Conservation (phyloP, 805 yeast genomes). For the Metschnikowia gruessii region DNA sequence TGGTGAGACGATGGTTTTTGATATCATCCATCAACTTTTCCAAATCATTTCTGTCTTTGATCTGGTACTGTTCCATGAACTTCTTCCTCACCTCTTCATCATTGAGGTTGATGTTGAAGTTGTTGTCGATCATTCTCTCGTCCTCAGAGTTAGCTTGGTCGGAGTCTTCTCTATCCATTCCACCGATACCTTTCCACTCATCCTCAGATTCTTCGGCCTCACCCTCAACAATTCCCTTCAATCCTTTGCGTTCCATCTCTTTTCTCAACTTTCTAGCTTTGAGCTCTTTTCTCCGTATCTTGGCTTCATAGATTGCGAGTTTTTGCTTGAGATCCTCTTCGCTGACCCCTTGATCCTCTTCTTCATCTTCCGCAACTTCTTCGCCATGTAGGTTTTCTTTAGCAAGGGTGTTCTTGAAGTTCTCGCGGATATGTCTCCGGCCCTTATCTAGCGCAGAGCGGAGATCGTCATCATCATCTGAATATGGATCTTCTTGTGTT, state of each 20-base stretch:
- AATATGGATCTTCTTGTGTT: constrained; percentile 13
- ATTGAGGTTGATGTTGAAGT: constrained; percentile 52
- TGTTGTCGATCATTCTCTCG: constrained; percentile 75
- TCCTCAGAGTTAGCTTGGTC: constrained; percentile 70
- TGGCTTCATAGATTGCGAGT: constrained; percentile 40
- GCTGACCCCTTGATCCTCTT: constrained; percentile 22
- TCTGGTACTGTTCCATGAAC: constrained; percentile 57
- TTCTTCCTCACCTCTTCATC: constrained; percentile 56
- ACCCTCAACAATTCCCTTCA: constrained; percentile 62
- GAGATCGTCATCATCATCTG: constrained; percentile 27
- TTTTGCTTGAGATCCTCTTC: constrained; percentile 28
- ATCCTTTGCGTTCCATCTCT: constrained; percentile 58
- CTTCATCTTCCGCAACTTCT: constrained; percentile 21
- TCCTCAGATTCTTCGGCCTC: constrained; percentile 90
- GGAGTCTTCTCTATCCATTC: constrained; percentile 58
- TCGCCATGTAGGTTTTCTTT: constrained; percentile 18
- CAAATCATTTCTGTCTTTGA: constrained; percentile 60
- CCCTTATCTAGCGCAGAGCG: constrained; percentile 27
- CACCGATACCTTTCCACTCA: constrained; percentile 83
- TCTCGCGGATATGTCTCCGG: constrained; percentile 20
- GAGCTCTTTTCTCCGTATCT: constrained; percentile 35
- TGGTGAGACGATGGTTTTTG: constrained; percentile 67
- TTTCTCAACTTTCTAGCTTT: constrained; percentile 34
- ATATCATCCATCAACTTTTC: constrained; percentile 68
- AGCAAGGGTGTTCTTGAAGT: not conserved